Evolutionary conservation across 2,329 filamentous ascomycete species (phyloP).

Genomic region (Phialophora macrospora): DNA sequence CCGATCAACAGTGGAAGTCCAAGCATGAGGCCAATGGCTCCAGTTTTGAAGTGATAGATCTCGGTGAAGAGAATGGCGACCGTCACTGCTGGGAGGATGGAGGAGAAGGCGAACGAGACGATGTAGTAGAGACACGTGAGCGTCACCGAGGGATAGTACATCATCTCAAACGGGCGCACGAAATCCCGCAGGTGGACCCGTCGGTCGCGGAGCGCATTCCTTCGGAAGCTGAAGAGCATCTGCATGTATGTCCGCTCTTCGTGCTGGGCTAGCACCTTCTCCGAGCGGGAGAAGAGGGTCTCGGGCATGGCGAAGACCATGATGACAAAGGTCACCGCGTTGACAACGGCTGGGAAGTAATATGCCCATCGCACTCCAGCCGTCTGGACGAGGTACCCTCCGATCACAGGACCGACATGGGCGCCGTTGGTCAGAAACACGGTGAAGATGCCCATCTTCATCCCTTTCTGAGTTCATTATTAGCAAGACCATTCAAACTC

Average conservation of each 20-base stretch:
- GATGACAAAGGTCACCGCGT: slow-evolving; percentile 27
- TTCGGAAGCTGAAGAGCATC: slow-evolving; percentile 22
- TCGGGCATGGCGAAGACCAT: slow-evolving; percentile 30
- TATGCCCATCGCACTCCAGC: slow-evolving; percentile 33
- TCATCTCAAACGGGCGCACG: slow-evolving; percentile 38
- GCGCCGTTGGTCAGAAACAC: slow-evolving; percentile 22
- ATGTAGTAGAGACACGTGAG: slow-evolving; percentile 39
- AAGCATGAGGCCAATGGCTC: slow-evolving; percentile 36
- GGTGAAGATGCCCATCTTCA: slow-evolving; percentile 20
- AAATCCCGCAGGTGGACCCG: slow-evolving; percentile 34
- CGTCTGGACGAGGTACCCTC: slow-evolving; percentile 34
- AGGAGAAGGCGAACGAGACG: slow-evolving; percentile 36
- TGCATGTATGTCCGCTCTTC: slow-evolving; percentile 19
- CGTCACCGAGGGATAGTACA: slow-evolving; percentile 38
- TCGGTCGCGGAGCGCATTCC: slow-evolving; percentile 13
- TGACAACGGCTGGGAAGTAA: slow-evolving; percentile 26
- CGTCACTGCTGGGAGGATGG: slow-evolving; percentile 39
- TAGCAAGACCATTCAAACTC: not conserved
- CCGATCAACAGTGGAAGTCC: slow-evolving; percentile 37
- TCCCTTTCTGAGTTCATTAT: not conserved
- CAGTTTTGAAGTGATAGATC: slow-evolving; percentile 39
- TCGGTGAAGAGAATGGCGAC: slow-evolving; percentile 34
- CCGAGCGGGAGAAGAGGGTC: slow-evolving; percentile 20
- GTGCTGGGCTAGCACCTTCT: slow-evolving; percentile 15
- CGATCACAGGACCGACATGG: slow-evolving; percentile 18